A percentile compares a stretch with the other conserved stretches of the same genome.
These are phyloP conservation scores for Carallia brachiata DNA, from an alignment of 345 rosid genomes.

Conservation along the genomic window DNA sequence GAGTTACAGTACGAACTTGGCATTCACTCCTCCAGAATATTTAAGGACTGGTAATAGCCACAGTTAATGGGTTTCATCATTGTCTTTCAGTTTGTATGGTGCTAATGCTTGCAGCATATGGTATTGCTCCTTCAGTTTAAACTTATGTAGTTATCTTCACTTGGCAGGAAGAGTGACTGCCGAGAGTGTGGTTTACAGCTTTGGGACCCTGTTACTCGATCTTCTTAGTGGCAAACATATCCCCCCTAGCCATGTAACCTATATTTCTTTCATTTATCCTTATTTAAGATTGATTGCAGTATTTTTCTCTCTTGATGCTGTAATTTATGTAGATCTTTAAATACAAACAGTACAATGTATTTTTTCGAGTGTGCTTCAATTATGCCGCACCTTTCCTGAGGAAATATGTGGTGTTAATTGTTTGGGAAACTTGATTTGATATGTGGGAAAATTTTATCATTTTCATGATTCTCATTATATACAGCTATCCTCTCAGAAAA, in stretches of 20 bases:
- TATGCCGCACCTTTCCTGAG: background rate
- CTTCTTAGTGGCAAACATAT: conserved; percentile 97
- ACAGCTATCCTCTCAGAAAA: no score
- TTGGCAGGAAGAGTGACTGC: conserved; percentile 81
- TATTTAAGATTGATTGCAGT: background rate
- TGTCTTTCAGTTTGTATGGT: background rate
- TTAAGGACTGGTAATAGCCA: conserved; percentile 61
- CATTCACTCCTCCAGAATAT: conserved; percentile 98
- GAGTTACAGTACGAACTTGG: conserved; percentile 92
- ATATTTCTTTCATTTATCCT: conserved; percentile 14
- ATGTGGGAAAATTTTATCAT: conserved; percentile 67
- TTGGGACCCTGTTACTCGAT: conserved; percentile 91
- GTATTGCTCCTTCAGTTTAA: background rate
- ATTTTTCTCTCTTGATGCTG: background rate
- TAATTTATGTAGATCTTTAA: no score
- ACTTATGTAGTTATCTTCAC: conserved; percentile 1
- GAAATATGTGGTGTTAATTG: background rate
- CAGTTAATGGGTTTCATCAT: background rate
- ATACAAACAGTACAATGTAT: background rate
- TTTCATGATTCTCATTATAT: no score
- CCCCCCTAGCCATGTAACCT: conserved; percentile 95
- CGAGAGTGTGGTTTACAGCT: conserved; percentile 95
- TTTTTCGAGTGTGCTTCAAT: background rate
- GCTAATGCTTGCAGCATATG: background rate
- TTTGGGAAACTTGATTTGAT: conserved; percentile 79